A percentile compares a stretch with the other conserved stretches of the same genome.
Conservation (phyloP, 352 stramenopile species). For the Globisporangium nunn region DNA sequence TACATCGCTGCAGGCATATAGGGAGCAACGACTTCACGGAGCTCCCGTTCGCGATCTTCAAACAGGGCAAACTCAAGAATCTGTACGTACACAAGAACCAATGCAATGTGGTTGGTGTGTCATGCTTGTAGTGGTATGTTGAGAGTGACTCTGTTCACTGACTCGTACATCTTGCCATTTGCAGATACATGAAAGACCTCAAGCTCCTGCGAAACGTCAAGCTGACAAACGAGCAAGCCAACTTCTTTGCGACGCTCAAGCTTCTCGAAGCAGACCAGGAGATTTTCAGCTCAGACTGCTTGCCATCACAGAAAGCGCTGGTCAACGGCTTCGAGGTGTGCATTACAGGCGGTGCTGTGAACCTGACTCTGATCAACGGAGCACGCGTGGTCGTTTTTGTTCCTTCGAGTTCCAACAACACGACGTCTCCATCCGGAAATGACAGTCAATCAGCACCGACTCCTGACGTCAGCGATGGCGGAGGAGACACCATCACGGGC, state of each 20-base stretch:
- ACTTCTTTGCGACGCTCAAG: slow-evolving; percentile 3
- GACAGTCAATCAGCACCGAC: background rate
- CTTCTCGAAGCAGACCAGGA: background rate
- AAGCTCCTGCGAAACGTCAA: slow-evolving; percentile 1
- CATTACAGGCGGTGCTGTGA: slow-evolving; percentile 1
- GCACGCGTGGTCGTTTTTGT: background rate
- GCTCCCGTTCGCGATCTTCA: background rate
- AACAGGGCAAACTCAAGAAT: background rate
- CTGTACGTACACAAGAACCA: background rate
- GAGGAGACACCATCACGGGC: no score
- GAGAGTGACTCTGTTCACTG: background rate
- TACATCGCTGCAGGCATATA: background rate
- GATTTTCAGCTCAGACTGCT: background rate
- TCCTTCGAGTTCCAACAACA: background rate
- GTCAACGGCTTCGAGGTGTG: slow-evolving; percentile 6
- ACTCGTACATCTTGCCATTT: background rate
- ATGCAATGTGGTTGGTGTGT: no score
- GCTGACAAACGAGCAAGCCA: slow-evolving; percentile 8
- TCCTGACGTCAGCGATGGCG: background rate
- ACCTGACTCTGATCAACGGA: slow-evolving; percentile 4
- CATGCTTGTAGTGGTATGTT: no score
- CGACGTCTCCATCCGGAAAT: background rate
- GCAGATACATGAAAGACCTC: background rate
- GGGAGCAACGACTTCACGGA: background rate
- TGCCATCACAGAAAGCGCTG: background rate